Base-by-base conservation (phyloP, 1,139 yeast genomes). In the Chernovozyma aurita region DNA sequence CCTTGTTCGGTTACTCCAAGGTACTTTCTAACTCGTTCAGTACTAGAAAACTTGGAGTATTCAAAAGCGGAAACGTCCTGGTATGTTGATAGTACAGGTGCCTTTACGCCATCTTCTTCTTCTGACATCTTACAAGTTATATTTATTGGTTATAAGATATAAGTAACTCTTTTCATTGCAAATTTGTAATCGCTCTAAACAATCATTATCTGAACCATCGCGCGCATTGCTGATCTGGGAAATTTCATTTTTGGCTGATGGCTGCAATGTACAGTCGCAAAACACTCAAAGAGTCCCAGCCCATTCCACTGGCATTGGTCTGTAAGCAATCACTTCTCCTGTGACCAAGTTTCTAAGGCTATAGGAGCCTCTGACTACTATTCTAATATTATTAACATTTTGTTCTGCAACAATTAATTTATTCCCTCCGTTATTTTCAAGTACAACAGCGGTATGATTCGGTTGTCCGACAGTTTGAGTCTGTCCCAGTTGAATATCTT, bases 361-460 rank as follows among this genome's bases (percentile, higher is more conserved):
- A 31, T 74, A 58, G 27, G 59, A 61, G 12, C 78, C 81, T 24
- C 55, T 56, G 22, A 61, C 56, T 2, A 82, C 88, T 5, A 53
- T 52, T 38, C 70, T 63, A 13, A 61, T 64, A 1, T 79, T 79
- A 31, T 70, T 70, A 13, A 73, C 74, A 49, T 82, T 81, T 50
- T 81, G 88, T 43, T 82, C 85, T 1, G 76, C 61, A n/a, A 80
- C 68, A 12, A 52, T 47, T 9, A 80, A 43, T 24, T n/a, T 18
- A 29, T 45, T 50, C 4, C 55, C 63, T 1, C 56, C 58, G 1
- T 46, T 48, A 31, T 61, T 60, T 11, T 52, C 62, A n/a, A 71
- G 49, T 1, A 81, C 81, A 14, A 82, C 70, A 1, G 85, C 62
- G 0, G 90, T 82, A 50, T 82, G 90, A 52, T 81, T 76, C 2